Percentiles rank a stretch among this genome's conserved stretches.
Conservation (phyloP, 2,329 filamentous ascomycete genomes). For the Mollisiaceae sp. region DNA sequence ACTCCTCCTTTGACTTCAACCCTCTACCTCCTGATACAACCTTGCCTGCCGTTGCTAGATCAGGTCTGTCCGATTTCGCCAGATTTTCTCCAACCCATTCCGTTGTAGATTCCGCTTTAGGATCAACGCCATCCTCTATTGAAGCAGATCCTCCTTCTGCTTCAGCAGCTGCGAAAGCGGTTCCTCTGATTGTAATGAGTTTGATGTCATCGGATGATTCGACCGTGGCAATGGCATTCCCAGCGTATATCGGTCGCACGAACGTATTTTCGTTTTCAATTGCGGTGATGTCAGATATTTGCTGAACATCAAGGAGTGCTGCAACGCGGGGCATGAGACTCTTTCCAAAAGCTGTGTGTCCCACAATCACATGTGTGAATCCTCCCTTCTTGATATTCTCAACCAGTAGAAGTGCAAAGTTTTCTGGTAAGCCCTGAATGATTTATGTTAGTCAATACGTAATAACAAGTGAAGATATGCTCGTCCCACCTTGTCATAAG, state of each 20-base stretch:
- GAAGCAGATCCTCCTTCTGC: conserved; percentile 74
- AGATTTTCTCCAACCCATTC: conserved; percentile 96
- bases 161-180: conserved; percentile 81
- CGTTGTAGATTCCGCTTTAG: conserved; percentile 72
- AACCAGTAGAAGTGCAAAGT: conserved; percentile 87
- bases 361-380: conserved; percentile 89
- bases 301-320: conserved; percentile 88
- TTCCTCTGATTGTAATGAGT: conserved; percentile 89
- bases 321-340: conserved; percentile 90
- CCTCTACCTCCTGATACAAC: conserved; percentile 95
- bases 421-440: conserved; percentile 82
- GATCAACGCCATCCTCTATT: conserved; percentile 82
- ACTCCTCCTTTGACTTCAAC: conserved; percentile 97
- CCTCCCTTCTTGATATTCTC: conserved; percentile 97
- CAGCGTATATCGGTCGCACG: conserved; percentile 94
- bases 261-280: conserved; percentile 94
- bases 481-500: conserved; percentile 81
- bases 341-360: conserved; percentile 96
- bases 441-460: conserved; percentile 16
- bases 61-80: conserved; percentile 90
- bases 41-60: conserved; percentile 84
- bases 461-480: conserved; percentile 6
- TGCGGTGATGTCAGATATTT: conserved; percentile 87
- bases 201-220: conserved; percentile 87
- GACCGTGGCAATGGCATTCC: conserved; percentile 95